Evolutionary conservation across 768 basidiomycete species (phyloP), one percentile per base, ranked within the genome.

Genomic region (Dacryopinax primogenitus): DNA sequence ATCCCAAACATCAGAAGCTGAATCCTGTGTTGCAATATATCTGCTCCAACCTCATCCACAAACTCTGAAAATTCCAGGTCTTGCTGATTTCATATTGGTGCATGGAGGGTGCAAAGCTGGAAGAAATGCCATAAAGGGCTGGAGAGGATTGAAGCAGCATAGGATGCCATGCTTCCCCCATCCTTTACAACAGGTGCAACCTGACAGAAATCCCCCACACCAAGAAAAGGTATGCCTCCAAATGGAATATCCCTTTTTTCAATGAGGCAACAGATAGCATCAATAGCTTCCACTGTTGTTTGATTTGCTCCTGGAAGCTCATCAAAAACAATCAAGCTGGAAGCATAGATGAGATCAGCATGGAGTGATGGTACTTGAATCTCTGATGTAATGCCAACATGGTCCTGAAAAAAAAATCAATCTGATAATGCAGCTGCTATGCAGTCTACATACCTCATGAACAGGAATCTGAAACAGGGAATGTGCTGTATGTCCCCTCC

Each of bases 251-350:
- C 63, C 12, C 32, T 73, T 3, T 67, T 37, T 70, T 71, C 75
- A 28, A 76, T 68, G 4, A 66, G 68, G 3, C 72, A 71, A 28
- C 72, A 74, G 0, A 73, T 68, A 16, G 76, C 74, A 39, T 79
- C 74, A 9, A 78, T 73, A 64, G 77, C 77, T 12, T 66, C 62
- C 0, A 77, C 63, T 0, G 74, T 76, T 0, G 76, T 72, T 28
- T 66, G 69, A 61, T 79, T 77, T 11, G 74, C 76, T 75, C 78
- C 78, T 0, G 79, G 78, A 2, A 75, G 74, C 68, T 80, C 78
- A 69, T 80, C 79, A 76, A 77, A 79, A 1, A 77, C 72, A 23
- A 79, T 72, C 0, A 75, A 62, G 0, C 69, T 39, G 0, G 76
- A 70, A 26, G 73, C 66, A 0, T 63, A 65, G 7, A 80, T 73